Base-by-base conservation (phyloP, 2,329 filamentous ascomycete species). In the Lasiodiplodia citricola region DNA sequence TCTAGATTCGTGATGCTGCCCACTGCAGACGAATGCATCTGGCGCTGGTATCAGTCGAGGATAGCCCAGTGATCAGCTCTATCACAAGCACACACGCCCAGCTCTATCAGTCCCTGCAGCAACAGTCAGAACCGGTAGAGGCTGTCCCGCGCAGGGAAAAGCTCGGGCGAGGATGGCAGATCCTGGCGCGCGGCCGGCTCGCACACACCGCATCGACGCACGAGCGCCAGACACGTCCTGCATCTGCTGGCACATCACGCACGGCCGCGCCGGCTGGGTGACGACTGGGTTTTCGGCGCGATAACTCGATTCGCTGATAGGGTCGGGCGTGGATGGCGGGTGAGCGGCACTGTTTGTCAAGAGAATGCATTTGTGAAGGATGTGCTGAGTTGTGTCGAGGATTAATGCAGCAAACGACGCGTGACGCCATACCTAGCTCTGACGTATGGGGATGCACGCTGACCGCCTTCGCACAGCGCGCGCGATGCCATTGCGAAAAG, bases 171-270 rank as follows among this genome's bases (percentile, higher is more conserved):
- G 56, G n/a, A 23, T 41, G 37, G 57, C 57, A 14, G 38, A 50
- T 62, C 57, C 38, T 62, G 38, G 44, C 47, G 60, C 23, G 58
- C 58, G 58, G 41, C 55, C 55, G 55, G 55, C 55, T 50, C 60
- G 60, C 60, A 64, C 65, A 67, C 65, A 67, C 65, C 55, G 65
- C 65, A 67, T 52, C 55, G 44, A 58, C 65, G 65, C 65, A 67
- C 65, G 65, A 67, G 65, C 65, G 65, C 55, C 23, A 44, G 25
- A 64, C 60, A 64, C 60, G 60, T 64, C 37, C 60, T 64, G 60
- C 60, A 64, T 52, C 60, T 52, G 60, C 60, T 64, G 60, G 60
- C 60, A 64, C 60, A 64, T 64, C 60, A 64, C 65, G 54, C 54
- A 57, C 54, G 18, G 54, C 51, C 63, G 52, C 37, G 63, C 63